phyloP scores from a whole-genome alignment of 1,139 yeast genomes.

The Yamadazyma mexicana region DNA sequence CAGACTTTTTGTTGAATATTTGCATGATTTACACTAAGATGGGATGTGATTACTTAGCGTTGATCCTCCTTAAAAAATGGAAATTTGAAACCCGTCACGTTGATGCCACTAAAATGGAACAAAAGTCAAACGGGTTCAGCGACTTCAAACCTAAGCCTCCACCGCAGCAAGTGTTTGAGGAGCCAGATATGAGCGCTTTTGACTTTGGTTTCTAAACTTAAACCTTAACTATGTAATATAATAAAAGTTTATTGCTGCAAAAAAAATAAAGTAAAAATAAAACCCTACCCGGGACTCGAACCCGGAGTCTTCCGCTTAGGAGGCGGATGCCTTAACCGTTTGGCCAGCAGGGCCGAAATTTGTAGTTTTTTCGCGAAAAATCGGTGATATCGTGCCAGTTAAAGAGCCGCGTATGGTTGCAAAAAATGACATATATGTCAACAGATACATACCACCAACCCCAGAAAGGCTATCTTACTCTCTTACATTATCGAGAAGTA shows the following conservation, averaged over 20 bases:
- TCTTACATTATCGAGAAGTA: too few species aligned
- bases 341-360: slow-evolving; percentile 73
- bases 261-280: slow-evolving; percentile 9
- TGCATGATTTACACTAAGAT: slow-evolving; percentile 72
- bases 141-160: slow-evolving; percentile 27
- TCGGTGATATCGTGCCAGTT: neutral
- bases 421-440: neutral
- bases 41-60: slow-evolving; percentile 86
- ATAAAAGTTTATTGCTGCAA: too few species aligned
- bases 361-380: neutral
- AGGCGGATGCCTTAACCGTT: slow-evolving; percentile 95
- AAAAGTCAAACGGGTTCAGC: slow-evolving; percentile 7
- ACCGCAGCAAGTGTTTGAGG: slow-evolving; percentile 56
- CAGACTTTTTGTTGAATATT: slow-evolving; percentile 59
- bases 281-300: slow-evolving; percentile 95
- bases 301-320: slow-evolving; percentile 97
- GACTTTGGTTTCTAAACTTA: slow-evolving; percentile 58
- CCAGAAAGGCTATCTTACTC: too few species aligned
- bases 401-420: neutral
- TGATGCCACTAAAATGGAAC: slow-evolving; percentile 3
- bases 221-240: too few species aligned
- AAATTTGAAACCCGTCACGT: slow-evolving; percentile 40
- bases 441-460: too few species aligned
- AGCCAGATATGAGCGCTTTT: slow-evolving; percentile 82
- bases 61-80: slow-evolving; percentile 70